A percentile compares a stretch with the other conserved stretches of the same genome.
Conservation (phyloP, 139 green algal genomes). For the Coccomyxa sp. region DNA sequence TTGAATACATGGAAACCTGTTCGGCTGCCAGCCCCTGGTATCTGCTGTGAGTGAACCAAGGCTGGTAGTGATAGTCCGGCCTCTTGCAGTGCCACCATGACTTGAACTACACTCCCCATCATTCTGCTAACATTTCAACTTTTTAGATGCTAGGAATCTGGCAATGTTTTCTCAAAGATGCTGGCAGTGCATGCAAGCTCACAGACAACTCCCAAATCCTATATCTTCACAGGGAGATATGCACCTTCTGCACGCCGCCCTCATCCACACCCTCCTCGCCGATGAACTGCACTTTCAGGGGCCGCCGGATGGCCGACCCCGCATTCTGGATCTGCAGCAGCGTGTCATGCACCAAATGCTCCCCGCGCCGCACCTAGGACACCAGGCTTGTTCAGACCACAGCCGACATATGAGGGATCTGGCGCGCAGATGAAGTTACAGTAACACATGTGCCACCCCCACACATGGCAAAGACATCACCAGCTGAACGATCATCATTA, state of each 20-base stretch:
- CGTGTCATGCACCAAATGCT: slow-evolving; percentile 73
- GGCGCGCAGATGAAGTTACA: background rate
- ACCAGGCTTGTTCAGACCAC: background rate
- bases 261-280: slow-evolving; percentile 84
- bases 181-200: no score
- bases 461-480: background rate
- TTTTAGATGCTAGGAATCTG: no score
- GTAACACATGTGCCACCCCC: background rate
- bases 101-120: no score
- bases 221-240: no score
- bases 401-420: background rate
- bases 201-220: no score
- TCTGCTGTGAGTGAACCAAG: background rate
- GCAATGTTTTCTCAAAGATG: no score
- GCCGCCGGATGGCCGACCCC: slow-evolving; percentile 52
- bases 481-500: background rate
- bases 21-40: background rate
- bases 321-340: slow-evolving; percentile 70
- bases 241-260: slow-evolving; percentile 71
- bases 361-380: slow-evolving; percentile 56
- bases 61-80: background rate
- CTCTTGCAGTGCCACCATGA: background rate
- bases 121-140: no score
- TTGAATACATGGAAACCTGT: background rate
- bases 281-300: slow-evolving; percentile 76